Evolutionary conservation across 805 yeast species (phyloP).

Genomic region (Teunomyces cretensis): DNA sequence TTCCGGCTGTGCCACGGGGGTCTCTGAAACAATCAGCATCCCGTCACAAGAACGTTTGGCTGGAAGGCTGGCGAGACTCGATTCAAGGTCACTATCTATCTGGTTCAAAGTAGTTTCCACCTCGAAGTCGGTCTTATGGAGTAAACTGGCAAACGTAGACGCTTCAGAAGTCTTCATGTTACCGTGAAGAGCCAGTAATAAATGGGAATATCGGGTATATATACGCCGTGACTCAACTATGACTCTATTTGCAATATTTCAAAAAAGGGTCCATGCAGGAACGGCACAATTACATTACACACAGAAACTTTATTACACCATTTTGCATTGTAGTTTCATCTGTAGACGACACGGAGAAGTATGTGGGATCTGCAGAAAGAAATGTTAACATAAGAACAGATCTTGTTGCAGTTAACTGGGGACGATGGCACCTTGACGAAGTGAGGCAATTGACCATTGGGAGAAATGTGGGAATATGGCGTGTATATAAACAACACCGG

Average conservation of each 20-base stretch:
- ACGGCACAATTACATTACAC: too few species aligned
- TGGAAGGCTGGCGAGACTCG: conserved; percentile 1
- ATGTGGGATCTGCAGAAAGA: too few species aligned
- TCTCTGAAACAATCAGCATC: neutral
- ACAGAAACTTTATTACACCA: too few species aligned
- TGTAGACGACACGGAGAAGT: too few species aligned
- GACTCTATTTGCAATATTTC: neutral
- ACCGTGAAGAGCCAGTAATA: neutral
- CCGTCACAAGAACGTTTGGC: neutral
- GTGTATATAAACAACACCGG: too few species aligned
- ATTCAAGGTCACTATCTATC: conserved; percentile 1
- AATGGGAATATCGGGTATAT: too few species aligned
- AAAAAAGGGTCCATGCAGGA: neutral
- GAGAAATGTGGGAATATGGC: too few species aligned
- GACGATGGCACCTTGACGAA: too few species aligned
- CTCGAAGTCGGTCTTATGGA: neutral
- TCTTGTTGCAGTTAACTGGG: too few species aligned
- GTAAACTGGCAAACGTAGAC: neutral
- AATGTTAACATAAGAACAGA: too few species aligned
- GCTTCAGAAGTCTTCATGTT: neutral
- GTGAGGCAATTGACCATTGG: too few species aligned
- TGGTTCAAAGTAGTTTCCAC: neutral
- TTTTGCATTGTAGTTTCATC: too few species aligned
- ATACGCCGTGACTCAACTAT: neutral
- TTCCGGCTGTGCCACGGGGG: conserved; percentile 1